Evolutionary conservation across 371 early-diverging fungal species (phyloP).

Genomic region (Mucor saturninus): DNA sequence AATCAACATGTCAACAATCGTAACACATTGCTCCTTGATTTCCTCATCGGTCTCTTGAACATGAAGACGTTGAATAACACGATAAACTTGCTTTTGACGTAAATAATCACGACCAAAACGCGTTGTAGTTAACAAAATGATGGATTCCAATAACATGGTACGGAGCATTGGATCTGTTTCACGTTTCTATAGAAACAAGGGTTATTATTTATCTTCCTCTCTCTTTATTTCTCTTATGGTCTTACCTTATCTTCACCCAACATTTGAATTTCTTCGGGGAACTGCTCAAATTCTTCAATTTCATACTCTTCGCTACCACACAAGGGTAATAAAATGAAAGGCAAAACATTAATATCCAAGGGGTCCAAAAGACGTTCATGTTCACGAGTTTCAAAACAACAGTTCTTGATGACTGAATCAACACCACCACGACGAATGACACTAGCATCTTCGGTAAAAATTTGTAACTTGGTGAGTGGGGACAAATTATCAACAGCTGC

Average conservation of each 20-base stretch:
- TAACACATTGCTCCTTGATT: slow-evolving; percentile 72
- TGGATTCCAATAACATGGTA: slow-evolving; percentile 72
- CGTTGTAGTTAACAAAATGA: slow-evolving; percentile 81
- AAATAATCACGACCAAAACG: slow-evolving; percentile 79
- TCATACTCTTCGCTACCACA: slow-evolving; percentile 93
- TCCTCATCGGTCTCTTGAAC: slow-evolving; percentile 68
- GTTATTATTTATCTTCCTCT: neutral
- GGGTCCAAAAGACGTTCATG: slow-evolving; percentile 70
- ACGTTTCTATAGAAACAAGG: slow-evolving; percentile 54
- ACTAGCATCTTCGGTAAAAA: slow-evolving; percentile 82
- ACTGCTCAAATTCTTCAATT: slow-evolving; percentile 89
- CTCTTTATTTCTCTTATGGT: neutral
- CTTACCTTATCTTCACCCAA: slow-evolving; percentile 77
- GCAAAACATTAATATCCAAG: slow-evolving; percentile 76
- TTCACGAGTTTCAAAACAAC: slow-evolving; percentile 78
- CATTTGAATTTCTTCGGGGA: slow-evolving; percentile 93
- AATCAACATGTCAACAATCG: slow-evolving; percentile 86
- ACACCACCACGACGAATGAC: slow-evolving; percentile 90
- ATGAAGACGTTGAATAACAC: slow-evolving; percentile 85
- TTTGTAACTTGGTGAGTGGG: slow-evolving; percentile 83
- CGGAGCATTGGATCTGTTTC: slow-evolving; percentile 83
- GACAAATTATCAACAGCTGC: slow-evolving; percentile 59
- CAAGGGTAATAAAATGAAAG: slow-evolving; percentile 88
- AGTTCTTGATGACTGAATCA: slow-evolving; percentile 86
- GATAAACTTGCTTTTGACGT: slow-evolving; percentile 84